Conservation (phyloP, 1,139 yeast species). For the Yamadazyma sp. region DNA sequence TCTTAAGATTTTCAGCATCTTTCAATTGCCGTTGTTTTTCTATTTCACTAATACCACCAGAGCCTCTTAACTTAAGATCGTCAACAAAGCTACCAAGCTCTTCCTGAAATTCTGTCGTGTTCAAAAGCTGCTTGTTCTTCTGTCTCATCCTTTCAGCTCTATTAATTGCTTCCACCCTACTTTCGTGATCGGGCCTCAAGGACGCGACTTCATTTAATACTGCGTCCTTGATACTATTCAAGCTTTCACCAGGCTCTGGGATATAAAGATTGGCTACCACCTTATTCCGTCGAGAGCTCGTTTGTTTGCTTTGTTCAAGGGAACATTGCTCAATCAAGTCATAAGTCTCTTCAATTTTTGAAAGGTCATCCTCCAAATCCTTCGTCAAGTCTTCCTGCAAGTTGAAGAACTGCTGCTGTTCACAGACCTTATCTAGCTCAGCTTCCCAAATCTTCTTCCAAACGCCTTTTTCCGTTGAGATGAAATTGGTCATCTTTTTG, state of each 20-base stretch:
- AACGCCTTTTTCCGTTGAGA: slow-evolving; percentile 68
- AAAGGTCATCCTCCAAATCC: slow-evolving; percentile 79
- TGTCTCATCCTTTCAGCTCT: slow-evolving; percentile 82
- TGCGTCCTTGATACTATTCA: slow-evolving; percentile 74
- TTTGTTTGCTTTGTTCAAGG: slow-evolving; percentile 61
- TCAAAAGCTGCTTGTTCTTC: slow-evolving; percentile 62
- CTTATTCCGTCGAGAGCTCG: slow-evolving; percentile 31
- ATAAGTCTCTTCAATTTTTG: slow-evolving; percentile 78
- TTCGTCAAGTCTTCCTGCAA: slow-evolving; percentile 83
- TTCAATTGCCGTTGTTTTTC: slow-evolving; percentile 68
- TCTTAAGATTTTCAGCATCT: slow-evolving; percentile 67
- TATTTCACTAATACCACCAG: slow-evolving; percentile 87
- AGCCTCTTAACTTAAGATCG: slow-evolving; percentile 68
- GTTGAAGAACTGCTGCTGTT: slow-evolving; percentile 89
- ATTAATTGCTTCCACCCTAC: slow-evolving; percentile 82
- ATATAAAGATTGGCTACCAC: slow-evolving; percentile 43
- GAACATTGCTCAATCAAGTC: slow-evolving; percentile 79
- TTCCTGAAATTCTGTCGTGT: slow-evolving; percentile 69
- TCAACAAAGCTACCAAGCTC: slow-evolving; percentile 87
- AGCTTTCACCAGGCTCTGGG: slow-evolving; percentile 66
- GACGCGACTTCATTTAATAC: slow-evolving; percentile 78
- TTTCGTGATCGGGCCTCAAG: slow-evolving; percentile 78
- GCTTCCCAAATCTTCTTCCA: slow-evolving; percentile 95
- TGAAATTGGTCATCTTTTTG: slow-evolving; percentile 56
- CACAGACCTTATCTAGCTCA: slow-evolving; percentile 86